phyloP scores from a whole-genome alignment of 139 green algal genomes.

The Parachlorella kessleri region DNA sequence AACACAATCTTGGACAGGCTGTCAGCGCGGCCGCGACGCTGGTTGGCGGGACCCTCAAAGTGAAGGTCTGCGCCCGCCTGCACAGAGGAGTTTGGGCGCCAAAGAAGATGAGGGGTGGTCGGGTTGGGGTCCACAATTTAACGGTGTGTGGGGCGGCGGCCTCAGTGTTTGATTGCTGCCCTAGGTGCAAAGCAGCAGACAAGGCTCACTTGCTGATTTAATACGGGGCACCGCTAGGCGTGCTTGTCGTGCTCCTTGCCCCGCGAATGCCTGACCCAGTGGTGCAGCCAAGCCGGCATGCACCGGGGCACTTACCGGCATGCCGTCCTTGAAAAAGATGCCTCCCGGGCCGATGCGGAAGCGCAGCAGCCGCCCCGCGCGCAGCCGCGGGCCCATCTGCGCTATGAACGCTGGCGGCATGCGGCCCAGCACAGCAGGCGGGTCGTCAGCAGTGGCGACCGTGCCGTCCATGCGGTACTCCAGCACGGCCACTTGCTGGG shows the following conservation, averaged over 20 bases:
- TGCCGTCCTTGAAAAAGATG: constrained; percentile 48
- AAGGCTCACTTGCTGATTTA: too few species aligned
- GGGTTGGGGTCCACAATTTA: too few species aligned
- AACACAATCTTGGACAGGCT: constrained; percentile 86
- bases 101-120: too few species aligned
- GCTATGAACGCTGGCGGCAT: constrained; percentile 51
- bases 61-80: constrained; percentile 65
- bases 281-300: too few species aligned
- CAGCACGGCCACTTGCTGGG: constrained; percentile 62
- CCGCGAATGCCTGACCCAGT: too few species aligned
- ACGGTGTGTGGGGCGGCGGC: too few species aligned
- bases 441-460: constrained; percentile 76
- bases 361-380: constrained; percentile 64
- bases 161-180: too few species aligned
- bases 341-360: constrained; percentile 65
- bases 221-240: too few species aligned
- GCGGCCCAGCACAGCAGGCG: constrained; percentile 72
- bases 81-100: too few species aligned
- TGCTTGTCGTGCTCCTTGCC: too few species aligned
- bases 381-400: constrained; percentile 31
- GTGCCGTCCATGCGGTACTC: constrained; percentile 55
- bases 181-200: too few species aligned
- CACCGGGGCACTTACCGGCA: constrained; percentile 37
- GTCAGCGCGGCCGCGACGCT: constrained; percentile 77
- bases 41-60: constrained; percentile 62